Evolutionary conservation across 371 early-diverging fungal species (phyloP), one percentile per base, ranked within the genome.

Genomic region (Syncephalastrum sp.): DNA sequence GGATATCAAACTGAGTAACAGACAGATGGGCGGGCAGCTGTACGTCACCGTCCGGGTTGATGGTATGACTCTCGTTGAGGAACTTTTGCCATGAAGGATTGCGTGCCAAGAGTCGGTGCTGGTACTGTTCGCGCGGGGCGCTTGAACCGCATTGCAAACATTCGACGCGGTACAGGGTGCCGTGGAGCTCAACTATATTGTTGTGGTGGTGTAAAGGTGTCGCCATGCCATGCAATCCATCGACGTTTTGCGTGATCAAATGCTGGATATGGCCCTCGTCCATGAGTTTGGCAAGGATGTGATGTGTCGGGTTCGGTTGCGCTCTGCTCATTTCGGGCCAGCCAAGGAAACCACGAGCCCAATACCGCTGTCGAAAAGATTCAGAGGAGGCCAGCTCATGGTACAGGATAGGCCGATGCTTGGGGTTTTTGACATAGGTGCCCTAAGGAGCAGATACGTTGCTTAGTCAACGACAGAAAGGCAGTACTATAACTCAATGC

Each of bases 221-320:
- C 3, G 87, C 88, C 45, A 70, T 69, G 19, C 77, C 64, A 56
- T 95, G 93, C 57, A 95, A 65, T 0, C 87, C 79, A 57, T 95
- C 97, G 17, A 97, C 97, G 64, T 97, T 97, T 68, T 97, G 97
- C 4, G 97, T 95, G 25, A 95, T 84, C 13, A 95, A 56, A 16
- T 80, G 69, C 2, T 63, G 46, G 33, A 87, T 50, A 53, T 70
- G 67, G 13, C 75, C 70, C 5, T 53, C 5, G 2, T 65, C 47
- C 59, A 85, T 78, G 7, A 94, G 64, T 15, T 63, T 53, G 10
- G 84, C 69, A 1, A 94, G 50, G 10, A 83, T 72, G 24, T 64
- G 53, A 63, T 96, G 97, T 5, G 88, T 75, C 1, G 68, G 56
- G 60, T 95, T 95, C 6, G 94, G 94, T 25, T 72, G 56, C 1